These are phyloP conservation scores for Rossbeevera mucosa DNA, from an alignment of 768 basidiomycete species.

Conservation along the genomic window DNA sequence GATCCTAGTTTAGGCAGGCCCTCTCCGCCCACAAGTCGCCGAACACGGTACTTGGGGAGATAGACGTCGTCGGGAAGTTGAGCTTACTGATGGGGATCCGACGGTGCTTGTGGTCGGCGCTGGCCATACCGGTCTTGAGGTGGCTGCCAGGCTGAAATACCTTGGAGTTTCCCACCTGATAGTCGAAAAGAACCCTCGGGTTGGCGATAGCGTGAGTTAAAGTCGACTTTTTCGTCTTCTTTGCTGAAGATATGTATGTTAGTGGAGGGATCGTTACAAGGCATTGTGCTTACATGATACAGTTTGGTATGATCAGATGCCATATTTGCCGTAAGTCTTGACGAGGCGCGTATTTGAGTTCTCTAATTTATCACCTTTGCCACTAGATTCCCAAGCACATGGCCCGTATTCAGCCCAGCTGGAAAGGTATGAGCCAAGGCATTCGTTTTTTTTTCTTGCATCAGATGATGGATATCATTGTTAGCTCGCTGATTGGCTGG, in stretches of 20 bases:
- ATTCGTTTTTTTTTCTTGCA: background rate
- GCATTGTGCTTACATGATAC: constrained; percentile 52
- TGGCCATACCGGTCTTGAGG: constrained; percentile 62
- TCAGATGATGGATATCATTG: background rate
- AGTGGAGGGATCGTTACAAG: constrained; percentile 59
- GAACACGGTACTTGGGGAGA: constrained; percentile 56
- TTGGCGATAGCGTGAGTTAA: constrained; percentile 43
- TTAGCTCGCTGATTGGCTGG: constrained; percentile 64
- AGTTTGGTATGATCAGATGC: constrained; percentile 53
- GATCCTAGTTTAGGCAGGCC: constrained; percentile 28
- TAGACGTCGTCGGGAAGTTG: constrained; percentile 37
- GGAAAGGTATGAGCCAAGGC: constrained; percentile 34
- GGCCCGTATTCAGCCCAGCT: constrained; percentile 51
- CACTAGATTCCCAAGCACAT: constrained; percentile 21
- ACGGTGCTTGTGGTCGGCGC: constrained; percentile 60
- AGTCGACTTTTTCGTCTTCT: background rate
- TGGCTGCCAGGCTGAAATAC: constrained; percentile 62
- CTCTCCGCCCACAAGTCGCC: constrained; percentile 37
- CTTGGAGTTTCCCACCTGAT: constrained; percentile 52
- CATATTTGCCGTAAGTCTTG: constrained; percentile 46
- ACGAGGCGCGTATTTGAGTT: background rate
- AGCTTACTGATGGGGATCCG: constrained; percentile 48
- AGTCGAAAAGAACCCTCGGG: constrained; percentile 48
- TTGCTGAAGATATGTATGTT: too few relatives aligned
- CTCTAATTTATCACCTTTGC: too few relatives aligned